These are phyloP conservation scores for Phaffomyces antillensis DNA, from an alignment of 805 yeast genomes.

Conservation along the genomic window DNA sequence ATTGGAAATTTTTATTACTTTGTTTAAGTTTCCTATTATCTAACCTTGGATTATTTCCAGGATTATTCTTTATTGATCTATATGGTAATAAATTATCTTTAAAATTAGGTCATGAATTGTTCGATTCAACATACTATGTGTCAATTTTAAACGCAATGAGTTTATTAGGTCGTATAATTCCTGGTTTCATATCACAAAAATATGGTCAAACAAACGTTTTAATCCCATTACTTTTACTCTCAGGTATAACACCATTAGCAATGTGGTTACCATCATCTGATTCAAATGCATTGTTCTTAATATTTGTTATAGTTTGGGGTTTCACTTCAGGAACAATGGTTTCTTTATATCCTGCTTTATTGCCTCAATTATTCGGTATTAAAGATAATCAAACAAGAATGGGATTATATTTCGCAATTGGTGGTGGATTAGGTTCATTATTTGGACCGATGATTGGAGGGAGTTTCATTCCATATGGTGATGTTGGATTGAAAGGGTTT, in stretches of 20 bases:
- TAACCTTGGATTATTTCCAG: constrained; percentile 30
- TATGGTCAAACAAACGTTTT: constrained; percentile 39
- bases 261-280: constrained; percentile 28
- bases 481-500: constrained; percentile 19
- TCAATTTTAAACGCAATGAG: constrained; percentile 34
- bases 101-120: not conserved
- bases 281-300: constrained; percentile 20
- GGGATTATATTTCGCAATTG: constrained; percentile 23
- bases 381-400: constrained; percentile 27
- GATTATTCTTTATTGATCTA: constrained; percentile 17
- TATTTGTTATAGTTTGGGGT: constrained; percentile 28
- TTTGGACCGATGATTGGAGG: constrained; percentile 32
- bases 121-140: constrained; percentile 4
- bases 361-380: constrained; percentile 25
- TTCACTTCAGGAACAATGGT: constrained; percentile 29
- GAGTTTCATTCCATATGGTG: constrained; percentile 22
- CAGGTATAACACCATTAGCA: constrained; percentile 27
- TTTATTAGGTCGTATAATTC: constrained; percentile 41
- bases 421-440: constrained; percentile 23
- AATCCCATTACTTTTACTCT: constrained; percentile 22
- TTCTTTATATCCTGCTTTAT: constrained; percentile 25
- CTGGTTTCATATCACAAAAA: constrained; percentile 40
- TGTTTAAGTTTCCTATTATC: constrained; percentile 2
- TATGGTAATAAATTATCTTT: constrained; percentile 7
- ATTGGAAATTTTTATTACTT: constrained; percentile 8